Evolutionary conservation across 2,329 filamentous ascomycete species (phyloP).

Genomic region (Penicillium concentricum): DNA sequence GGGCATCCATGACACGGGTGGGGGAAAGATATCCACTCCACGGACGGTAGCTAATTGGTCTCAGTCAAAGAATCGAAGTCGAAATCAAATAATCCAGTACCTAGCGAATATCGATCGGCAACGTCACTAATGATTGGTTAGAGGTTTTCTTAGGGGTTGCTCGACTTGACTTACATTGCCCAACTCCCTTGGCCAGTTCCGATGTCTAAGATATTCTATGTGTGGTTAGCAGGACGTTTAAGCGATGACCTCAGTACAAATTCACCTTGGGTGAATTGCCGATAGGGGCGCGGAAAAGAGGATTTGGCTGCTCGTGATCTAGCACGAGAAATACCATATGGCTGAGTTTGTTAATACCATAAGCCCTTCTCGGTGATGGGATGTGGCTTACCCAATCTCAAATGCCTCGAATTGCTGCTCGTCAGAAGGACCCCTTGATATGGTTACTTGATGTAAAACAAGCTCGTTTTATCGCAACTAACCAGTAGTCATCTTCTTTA

Average conservation of each 20-base stretch:
- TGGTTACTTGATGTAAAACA: background rate
- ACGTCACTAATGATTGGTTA: constrained; percentile 5
- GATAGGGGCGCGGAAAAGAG: constrained; percentile 18
- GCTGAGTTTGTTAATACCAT: background rate
- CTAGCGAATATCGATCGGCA: constrained; percentile 5
- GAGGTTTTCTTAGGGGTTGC: background rate
- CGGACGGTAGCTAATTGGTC: constrained; percentile 12
- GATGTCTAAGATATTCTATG: constrained; percentile 18
- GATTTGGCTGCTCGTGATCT: constrained; percentile 13
- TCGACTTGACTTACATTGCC: constrained; percentile 14
- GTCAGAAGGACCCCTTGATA: constrained; percentile 17
- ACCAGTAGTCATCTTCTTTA: constrained; percentile 22
- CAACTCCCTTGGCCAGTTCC: constrained; percentile 19
- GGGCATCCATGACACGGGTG: constrained; percentile 21
- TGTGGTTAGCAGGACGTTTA: background rate
- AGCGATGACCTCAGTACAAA: background rate
- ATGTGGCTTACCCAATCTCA: constrained; percentile 15
- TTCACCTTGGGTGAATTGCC: constrained; percentile 14
- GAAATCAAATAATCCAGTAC: background rate
- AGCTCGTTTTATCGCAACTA: background rate
- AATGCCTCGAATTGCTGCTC: constrained; percentile 21
- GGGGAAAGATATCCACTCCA: constrained; percentile 26
- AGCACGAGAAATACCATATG: constrained; percentile 20
- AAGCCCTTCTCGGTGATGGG: background rate
- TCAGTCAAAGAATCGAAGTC: background rate